Evolutionary conservation across 148 eudicot species (phyloP).

Genomic region (Bassia scoparia): DNA sequence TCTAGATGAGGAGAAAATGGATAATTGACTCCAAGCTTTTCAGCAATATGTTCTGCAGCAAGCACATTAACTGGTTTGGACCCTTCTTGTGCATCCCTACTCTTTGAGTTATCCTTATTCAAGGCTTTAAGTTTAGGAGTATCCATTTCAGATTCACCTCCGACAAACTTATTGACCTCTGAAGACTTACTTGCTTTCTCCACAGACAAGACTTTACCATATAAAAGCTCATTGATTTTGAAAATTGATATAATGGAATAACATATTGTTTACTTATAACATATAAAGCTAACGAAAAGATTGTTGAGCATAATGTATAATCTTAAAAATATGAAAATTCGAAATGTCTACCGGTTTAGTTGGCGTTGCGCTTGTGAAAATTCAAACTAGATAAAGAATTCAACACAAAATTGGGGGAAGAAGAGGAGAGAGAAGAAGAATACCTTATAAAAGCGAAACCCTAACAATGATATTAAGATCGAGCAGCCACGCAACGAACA

Average conservation of each 20-base stretch:
- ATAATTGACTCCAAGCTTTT: constrained; percentile 81
- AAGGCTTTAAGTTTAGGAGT: constrained; percentile 23
- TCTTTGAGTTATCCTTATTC: constrained; percentile 28
- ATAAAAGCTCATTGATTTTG: neutral
- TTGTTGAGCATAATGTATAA: no score
- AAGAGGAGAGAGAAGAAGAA: no score
- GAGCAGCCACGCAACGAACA: no score
- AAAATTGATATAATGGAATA: neutral
- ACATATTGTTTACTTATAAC: no score
- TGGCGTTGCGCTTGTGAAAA: constrained; percentile 76
- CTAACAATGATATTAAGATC: no score
- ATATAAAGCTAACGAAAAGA: neutral
- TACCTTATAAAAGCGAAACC: no score
- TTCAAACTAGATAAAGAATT: no score
- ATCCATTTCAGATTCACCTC: constrained; percentile 36
- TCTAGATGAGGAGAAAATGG: constrained; percentile 87
- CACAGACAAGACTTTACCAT: constrained; percentile 70
- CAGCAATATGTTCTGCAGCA: constrained; percentile 63
- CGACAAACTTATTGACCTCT: constrained; percentile 32
- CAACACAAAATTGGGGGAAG: no score
- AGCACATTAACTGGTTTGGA: constrained; percentile 30
- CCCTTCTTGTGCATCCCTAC: constrained; percentile 31
- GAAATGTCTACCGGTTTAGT: constrained; percentile 58
- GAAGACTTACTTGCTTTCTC: constrained; percentile 58
- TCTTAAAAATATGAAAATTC: neutral